Conservation (phyloP, 192 early-diverging fungal genomes). For the Coemansia sp. region DNA sequence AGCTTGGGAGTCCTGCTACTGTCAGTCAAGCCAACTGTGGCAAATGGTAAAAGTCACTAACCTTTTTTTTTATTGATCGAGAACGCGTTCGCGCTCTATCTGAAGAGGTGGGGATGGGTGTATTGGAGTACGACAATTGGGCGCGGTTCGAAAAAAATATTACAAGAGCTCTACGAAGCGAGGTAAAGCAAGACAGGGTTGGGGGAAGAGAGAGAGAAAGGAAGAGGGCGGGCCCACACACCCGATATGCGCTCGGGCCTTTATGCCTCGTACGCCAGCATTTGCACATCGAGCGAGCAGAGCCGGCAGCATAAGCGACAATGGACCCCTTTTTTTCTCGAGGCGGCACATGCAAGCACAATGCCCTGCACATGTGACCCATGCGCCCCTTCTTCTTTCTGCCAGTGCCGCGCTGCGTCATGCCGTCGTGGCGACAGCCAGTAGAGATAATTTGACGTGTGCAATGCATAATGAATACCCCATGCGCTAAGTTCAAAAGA, state of each 20-base stretch:
- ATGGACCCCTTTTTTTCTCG: neutral
- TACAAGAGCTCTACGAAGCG: neutral
- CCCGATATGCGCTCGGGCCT: neutral
- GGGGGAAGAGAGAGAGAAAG: neutral
- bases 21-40: neutral
- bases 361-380: slow-evolving; percentile 4
- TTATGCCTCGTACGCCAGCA: neutral
- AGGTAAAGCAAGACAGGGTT: slow-evolving; percentile 13
- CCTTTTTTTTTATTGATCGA: neutral
- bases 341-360: neutral
- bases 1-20: neutral
- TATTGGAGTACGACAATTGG: neutral
- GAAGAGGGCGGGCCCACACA: neutral
- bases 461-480: neutral
- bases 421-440: neutral
- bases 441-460: neutral
- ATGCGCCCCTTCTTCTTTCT: neutral
- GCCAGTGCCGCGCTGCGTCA: neutral
- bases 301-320: neutral
- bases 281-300: neutral
- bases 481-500: neutral
- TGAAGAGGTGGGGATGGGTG: neutral
- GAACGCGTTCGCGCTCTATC: neutral
- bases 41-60: neutral
- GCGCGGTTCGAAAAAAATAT: slow-evolving; percentile 4